phyloP scores from a whole-genome alignment of 257 asterid species.

The Nicotiana knightiana region DNA sequence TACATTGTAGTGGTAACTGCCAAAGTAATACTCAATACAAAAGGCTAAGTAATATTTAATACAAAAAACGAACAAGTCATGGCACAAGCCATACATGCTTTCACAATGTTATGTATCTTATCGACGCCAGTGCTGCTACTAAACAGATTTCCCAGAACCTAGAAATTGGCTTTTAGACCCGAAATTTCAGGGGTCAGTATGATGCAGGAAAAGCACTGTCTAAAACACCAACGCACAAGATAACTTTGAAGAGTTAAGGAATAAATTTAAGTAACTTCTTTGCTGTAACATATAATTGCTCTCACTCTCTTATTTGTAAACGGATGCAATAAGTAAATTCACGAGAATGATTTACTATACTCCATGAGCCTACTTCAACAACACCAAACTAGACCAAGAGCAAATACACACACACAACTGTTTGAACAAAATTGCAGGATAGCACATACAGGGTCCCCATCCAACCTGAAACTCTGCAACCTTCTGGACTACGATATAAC shows the following conservation, averaged over 20 bases:
- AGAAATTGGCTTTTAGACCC: not conserved
- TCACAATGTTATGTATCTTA: not conserved
- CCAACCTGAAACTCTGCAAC: no score
- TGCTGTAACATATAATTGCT: not conserved
- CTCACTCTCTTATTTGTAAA: not conserved
- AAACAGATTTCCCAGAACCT: not conserved
- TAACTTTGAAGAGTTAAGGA: not conserved
- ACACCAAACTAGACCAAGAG: not conserved
- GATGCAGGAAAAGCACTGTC: not conserved
- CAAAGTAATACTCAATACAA: not conserved
- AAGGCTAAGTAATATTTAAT: not conserved
- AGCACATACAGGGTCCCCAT: no score
- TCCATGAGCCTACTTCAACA: not conserved
- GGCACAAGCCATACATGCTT: not conserved
- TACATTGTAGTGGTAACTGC: no score
- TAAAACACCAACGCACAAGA: not conserved
- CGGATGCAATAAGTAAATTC: not conserved
- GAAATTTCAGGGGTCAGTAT: not conserved
- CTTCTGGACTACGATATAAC: no score
- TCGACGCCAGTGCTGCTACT: not conserved
- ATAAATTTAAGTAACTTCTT: not conserved
- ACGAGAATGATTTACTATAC: not conserved
- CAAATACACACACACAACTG: not conserved
- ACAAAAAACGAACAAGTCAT: not conserved
- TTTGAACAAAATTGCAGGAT: no score